Percentiles rank a stretch among this genome's conserved stretches.
These are phyloP conservation scores for Suzukiozyma palmioleophila DNA, from an alignment of 1,139 yeast genomes.

Conservation along the genomic window DNA sequence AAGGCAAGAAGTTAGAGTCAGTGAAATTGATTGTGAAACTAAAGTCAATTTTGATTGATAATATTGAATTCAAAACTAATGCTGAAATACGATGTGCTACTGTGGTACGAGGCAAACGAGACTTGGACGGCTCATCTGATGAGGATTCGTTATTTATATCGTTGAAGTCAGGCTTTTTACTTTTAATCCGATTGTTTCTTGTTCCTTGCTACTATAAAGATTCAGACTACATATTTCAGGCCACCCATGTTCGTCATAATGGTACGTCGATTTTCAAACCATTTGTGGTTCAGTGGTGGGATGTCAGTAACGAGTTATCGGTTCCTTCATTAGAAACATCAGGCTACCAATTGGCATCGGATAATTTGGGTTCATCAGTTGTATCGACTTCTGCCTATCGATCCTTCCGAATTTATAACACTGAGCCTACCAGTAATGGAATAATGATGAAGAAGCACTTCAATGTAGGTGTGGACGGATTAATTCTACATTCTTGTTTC, in stretches of 20 bases:
- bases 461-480: conserved; percentile 40
- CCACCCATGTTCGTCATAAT: conserved; percentile 5
- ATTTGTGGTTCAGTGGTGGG: conserved; percentile 53
- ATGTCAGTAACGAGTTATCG: conserved; percentile 16
- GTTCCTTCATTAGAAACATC: conserved; percentile 26
- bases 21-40: conserved; percentile 29
- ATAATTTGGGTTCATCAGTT: conserved; percentile 34
- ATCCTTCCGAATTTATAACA: conserved; percentile 34
- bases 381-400: conserved; percentile 37
- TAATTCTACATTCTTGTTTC: conserved; percentile 40
- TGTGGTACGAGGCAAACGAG: conserved; percentile 23
- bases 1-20: conserved; percentile 7
- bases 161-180: conserved; percentile 37
- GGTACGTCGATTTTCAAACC: conserved; percentile 31
- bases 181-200: conserved; percentile 32
- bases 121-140: conserved; percentile 12
- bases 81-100: conserved; percentile 36
- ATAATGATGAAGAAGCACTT: conserved; percentile 33
- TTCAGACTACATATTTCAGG: conserved; percentile 18
- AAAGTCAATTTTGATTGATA: conserved; percentile 33
- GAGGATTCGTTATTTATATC: conserved; percentile 45
- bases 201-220: conserved; percentile 31
- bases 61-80: conserved; percentile 28
- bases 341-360: conserved; percentile 33
- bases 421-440: conserved; percentile 33